Conservation (phyloP, 805 yeast species). For the Yamadazyma paraphyllophila region DNA sequence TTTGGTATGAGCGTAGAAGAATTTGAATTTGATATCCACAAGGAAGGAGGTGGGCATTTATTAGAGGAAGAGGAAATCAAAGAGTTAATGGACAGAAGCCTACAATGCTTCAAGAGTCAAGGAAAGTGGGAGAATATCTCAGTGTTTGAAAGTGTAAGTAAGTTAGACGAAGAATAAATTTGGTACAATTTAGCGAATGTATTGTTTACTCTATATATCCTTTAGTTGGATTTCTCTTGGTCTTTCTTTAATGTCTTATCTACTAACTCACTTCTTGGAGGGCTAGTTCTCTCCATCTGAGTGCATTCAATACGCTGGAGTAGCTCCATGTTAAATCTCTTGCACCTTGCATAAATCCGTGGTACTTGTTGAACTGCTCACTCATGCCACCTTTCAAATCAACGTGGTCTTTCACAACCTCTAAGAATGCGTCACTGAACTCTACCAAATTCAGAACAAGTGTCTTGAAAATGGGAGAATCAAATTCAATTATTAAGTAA, state of each 20-base stretch:
- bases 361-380: conserved; percentile 81
- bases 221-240: background rate
- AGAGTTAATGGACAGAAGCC: conserved; percentile 41
- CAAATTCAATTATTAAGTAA: conserved; percentile 30
- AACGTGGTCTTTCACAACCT: conserved; percentile 56
- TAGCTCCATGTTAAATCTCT: conserved; percentile 87
- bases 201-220: background rate
- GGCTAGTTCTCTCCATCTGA: conserved; percentile 51
- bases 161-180: conserved; percentile 23
- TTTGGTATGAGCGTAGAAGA: conserved; percentile 14
- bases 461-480: conserved; percentile 44
- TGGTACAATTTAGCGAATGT: background rate
- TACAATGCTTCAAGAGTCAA: conserved; percentile 23
- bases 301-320: conserved; percentile 69
- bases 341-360: conserved; percentile 89
- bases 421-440: conserved; percentile 69
- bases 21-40: conserved; percentile 10
- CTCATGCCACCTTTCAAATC: conserved; percentile 72
- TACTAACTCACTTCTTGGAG: background rate
- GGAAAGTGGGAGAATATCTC: conserved; percentile 29
- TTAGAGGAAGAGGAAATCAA: conserved; percentile 31
- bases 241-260: background rate
- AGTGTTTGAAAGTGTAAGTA: conserved; percentile 37
- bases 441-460: conserved; percentile 45
- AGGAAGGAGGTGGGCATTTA: conserved; percentile 3